These are phyloP conservation scores for Veloporphyrellus conicus DNA, from an alignment of 1,284 basidiomycete species.

Conservation along the genomic window DNA sequence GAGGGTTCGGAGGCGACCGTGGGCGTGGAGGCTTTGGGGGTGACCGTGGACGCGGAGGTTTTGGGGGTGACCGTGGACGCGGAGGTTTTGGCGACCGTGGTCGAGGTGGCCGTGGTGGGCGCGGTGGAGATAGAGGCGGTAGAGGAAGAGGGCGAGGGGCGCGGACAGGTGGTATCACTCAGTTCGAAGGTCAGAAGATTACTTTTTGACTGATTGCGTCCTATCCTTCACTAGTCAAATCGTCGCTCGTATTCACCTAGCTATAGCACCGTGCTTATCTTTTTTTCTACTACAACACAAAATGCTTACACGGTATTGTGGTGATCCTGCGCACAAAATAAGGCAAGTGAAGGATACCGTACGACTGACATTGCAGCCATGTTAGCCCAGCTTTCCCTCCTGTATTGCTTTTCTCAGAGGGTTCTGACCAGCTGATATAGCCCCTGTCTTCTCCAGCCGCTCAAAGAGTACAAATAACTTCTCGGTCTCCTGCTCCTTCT, in stretches of 20 bases:
- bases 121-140: constrained; percentile 40
- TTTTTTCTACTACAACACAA: background rate
- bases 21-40: constrained; percentile 34
- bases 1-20: too few species aligned
- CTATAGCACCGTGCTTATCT: background rate
- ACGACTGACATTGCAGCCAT: background rate
- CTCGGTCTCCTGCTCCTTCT: constrained; percentile 89
- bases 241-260: background rate
- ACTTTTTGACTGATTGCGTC: constrained; percentile 49
- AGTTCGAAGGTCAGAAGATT: constrained; percentile 77
- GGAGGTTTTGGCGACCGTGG: constrained; percentile 38
- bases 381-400: constrained; percentile 37
- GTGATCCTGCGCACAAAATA: background rate
- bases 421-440: constrained; percentile 60
- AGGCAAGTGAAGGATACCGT: background rate
- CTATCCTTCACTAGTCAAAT: background rate
- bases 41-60: constrained; percentile 28
- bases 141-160: constrained; percentile 49
- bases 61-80: constrained; percentile 29
- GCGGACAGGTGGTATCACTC: constrained; percentile 70
- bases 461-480: constrained; percentile 87
- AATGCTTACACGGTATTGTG: background rate
- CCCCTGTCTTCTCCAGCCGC: constrained; percentile 71
- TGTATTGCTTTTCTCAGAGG: constrained; percentile 70
- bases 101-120: constrained; percentile 37